Conservation (phyloP, 495 filamentous ascomycete genomes). For the Evansstolkia leycettana region DNA sequence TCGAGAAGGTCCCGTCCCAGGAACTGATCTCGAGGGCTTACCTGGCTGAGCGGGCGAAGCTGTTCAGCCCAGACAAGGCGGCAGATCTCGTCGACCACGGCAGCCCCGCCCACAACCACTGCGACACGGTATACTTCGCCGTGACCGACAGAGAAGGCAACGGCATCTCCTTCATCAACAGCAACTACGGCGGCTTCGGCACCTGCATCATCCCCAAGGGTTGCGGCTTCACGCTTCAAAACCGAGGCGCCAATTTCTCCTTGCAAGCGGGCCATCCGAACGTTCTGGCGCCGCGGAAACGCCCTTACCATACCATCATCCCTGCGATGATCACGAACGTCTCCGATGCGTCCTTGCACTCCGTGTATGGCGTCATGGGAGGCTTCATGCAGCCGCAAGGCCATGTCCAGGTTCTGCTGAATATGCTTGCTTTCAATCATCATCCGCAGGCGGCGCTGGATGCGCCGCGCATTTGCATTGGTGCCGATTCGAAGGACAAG, state of each 20-base stretch:
- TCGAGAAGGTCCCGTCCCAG: constrained; percentile 49
- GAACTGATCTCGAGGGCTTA: constrained; percentile 49
- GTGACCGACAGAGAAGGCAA: constrained; percentile 72
- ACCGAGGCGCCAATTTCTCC: constrained; percentile 78
- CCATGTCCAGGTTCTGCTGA: constrained; percentile 88
- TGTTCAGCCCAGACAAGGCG: constrained; percentile 51
- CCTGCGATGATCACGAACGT: constrained; percentile 77
- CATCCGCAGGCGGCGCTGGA: constrained; percentile 85
- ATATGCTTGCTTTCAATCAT: constrained; percentile 75
- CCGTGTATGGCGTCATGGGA: constrained; percentile 92
- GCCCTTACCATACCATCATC: constrained; percentile 97
- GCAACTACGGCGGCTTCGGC: constrained; percentile 86
- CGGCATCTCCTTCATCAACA: constrained; percentile 93
- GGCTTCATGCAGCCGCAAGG: constrained; percentile 99
- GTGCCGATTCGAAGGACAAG: constrained; percentile 49
- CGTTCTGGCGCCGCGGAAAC: constrained; percentile 62
- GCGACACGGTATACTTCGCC: constrained; percentile 91
- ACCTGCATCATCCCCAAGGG: constrained; percentile 69
- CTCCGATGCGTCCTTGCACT: constrained; percentile 58
- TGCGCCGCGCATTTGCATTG: constrained; percentile 76
- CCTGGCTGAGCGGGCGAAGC: constrained; percentile 53
- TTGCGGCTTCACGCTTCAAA: constrained; percentile 89
- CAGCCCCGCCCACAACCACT: constrained; percentile 53
- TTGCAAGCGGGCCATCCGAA: constrained; percentile 63
- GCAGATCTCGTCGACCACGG: constrained; percentile 49